Percentiles rank a stretch among this genome's conserved stretches.
These are phyloP conservation scores for Meira miltonrushii DNA, from an alignment of 1,284 basidiomycete genomes.

Conservation along the genomic window DNA sequence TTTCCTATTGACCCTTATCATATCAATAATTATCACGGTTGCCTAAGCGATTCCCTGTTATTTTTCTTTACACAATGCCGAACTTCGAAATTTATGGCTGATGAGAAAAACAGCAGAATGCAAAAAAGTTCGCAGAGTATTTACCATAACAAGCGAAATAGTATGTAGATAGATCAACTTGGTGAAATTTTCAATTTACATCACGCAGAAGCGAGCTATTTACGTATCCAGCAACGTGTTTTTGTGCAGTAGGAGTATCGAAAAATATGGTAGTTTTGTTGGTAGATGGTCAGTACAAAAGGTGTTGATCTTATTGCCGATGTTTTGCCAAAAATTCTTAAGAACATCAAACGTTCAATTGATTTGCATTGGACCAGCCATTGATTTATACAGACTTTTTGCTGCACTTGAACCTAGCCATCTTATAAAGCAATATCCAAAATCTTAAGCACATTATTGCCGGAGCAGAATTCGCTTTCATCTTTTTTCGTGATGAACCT, in stretches of 20 bases:
- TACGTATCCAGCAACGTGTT: neutral
- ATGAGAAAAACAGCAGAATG: neutral
- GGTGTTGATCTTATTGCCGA: conserved; percentile 1
- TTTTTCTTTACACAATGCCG: conserved; percentile 2
- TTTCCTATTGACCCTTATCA: neutral
- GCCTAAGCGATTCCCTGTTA: neutral
- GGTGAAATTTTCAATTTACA: conserved; percentile 3
- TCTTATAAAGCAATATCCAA: conserved; percentile 1
- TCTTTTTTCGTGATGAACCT: neutral
- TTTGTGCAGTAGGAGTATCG: conserved; percentile 1
- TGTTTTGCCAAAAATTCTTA: neutral
- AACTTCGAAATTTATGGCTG: neutral
- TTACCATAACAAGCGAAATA: neutral
- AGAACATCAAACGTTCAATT: neutral
- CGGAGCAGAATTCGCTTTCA: conserved; percentile 1
- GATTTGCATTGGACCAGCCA: conserved; percentile 2
- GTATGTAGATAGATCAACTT: neutral
- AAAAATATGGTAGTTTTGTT: conserved; percentile 1
- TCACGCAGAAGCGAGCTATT: neutral
- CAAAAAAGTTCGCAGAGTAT: neutral
- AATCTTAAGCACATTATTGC: neutral
- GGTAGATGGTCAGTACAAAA: conserved; percentile 5
- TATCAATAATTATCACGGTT: conserved; percentile 4
- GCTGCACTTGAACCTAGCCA: neutral
- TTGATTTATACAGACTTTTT: neutral